A percentile compares a stretch with the other conserved stretches of the same genome.
phyloP scores from a whole-genome alignment of 345 rosid species.

The Alliaria petiolata region DNA sequence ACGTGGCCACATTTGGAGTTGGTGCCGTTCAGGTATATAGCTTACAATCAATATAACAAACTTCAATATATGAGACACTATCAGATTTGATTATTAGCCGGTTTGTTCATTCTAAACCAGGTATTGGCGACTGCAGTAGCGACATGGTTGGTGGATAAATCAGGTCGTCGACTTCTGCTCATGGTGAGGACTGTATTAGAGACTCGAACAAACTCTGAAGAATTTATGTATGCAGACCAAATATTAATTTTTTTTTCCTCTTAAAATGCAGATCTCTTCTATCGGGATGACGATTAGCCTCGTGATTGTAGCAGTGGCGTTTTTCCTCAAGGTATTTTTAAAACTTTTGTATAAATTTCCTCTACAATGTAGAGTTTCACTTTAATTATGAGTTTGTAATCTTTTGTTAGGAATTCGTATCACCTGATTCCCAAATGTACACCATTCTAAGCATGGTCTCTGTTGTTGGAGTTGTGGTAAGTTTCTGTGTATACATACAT shows the following conservation, averaged over 20 bases:
- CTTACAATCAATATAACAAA: background rate
- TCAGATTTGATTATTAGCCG: background rate
- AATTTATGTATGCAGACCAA: background rate
- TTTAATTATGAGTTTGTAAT: conserved; percentile 2
- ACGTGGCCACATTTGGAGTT: conserved; percentile 67
- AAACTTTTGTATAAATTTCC: background rate
- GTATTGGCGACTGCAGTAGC: conserved; percentile 77
- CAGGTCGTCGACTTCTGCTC: conserved; percentile 89
- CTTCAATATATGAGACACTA: background rate
- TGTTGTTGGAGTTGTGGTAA: conserved; percentile 90
- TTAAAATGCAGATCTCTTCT: conserved; percentile 62
- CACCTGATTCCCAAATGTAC: conserved; percentile 55
- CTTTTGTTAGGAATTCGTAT: conserved; percentile 44
- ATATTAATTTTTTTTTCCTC: background rate
- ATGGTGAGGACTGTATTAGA: conserved; percentile 46
- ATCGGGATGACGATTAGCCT: conserved; percentile 73
- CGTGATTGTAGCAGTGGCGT: conserved; percentile 62
- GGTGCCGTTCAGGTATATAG: conserved; percentile 78
- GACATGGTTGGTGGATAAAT: conserved; percentile 81
- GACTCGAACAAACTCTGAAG: background rate
- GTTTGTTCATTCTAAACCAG: conserved; percentile 33
- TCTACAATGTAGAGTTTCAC: conserved; percentile 14
- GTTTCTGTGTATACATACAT: conserved; percentile 15
- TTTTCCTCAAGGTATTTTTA: conserved; percentile 52
- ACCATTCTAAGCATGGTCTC: conserved; percentile 62